A percentile compares a stretch with the other conserved stretches of the same genome.
These are phyloP conservation scores for Fonsecaea pedrosoi DNA, from an alignment of 2,329 filamentous ascomycete species.

Conservation along the genomic window DNA sequence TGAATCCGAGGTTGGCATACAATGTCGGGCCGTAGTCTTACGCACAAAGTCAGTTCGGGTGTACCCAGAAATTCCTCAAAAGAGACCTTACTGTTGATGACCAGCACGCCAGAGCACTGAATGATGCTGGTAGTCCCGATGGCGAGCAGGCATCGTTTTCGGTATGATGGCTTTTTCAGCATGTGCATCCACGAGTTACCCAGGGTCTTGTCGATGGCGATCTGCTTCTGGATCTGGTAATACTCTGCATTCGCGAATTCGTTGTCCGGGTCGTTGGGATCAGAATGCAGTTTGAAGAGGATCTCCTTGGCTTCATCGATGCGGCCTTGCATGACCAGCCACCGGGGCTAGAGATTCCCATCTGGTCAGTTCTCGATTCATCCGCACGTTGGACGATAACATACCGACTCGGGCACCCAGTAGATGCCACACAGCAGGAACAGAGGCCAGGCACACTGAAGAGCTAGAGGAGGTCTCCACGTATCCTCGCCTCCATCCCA, in stretches of 20 bases:
- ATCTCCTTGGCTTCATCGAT: constrained; percentile 34
- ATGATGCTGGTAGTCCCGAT: constrained; percentile 34
- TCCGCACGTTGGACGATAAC: not conserved
- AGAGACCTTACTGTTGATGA: constrained; percentile 47
- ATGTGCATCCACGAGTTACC: constrained; percentile 35
- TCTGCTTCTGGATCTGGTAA: constrained; percentile 38
- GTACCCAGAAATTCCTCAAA: not conserved
- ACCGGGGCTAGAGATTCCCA: constrained; percentile 25
- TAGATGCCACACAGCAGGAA: constrained; percentile 33
- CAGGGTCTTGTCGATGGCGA: constrained; percentile 36
- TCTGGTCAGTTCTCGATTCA: not conserved
- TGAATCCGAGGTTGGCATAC: constrained; percentile 55
- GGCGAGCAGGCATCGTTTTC: constrained; percentile 32
- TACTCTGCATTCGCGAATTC: constrained; percentile 34
- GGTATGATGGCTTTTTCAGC: constrained; percentile 34
- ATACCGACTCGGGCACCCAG: constrained; percentile 14
- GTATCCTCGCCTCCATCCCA: constrained; percentile 33
- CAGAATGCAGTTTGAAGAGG: constrained; percentile 30
- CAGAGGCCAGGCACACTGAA: constrained; percentile 32
- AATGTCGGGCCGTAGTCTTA: constrained; percentile 51
- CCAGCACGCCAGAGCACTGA: constrained; percentile 46
- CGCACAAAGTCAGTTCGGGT: constrained; percentile 36
- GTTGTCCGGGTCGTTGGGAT: constrained; percentile 27
- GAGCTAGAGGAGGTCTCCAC: constrained; percentile 37
- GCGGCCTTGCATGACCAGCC: constrained; percentile 38